Percentiles rank a stretch among this genome's conserved stretches.
phyloP scores from a whole-genome alignment of 2,329 filamentous ascomycete species.

The Fusarium tupiense region DNA sequence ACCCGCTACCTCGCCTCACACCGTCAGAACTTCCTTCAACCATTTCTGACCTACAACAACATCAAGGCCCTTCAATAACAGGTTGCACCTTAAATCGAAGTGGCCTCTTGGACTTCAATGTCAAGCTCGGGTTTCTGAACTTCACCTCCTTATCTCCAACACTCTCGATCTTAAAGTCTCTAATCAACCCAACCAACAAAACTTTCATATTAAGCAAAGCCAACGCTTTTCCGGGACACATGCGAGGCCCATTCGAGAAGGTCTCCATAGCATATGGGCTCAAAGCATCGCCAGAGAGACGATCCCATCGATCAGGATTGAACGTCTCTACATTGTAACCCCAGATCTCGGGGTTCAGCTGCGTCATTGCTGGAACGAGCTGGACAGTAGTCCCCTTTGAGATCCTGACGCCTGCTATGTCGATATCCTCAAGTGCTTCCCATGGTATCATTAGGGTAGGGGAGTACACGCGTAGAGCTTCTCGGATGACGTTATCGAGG shows the following conservation, averaged over 20 bases:
- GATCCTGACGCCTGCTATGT: background rate
- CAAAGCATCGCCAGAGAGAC: background rate
- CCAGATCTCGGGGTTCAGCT: conserved; percentile 23
- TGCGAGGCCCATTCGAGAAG: conserved; percentile 12
- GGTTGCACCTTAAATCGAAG: background rate
- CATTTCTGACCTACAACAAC: fast-evolving
- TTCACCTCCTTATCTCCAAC: background rate
- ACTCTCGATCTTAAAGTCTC: conserved; percentile 4
- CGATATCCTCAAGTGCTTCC: conserved; percentile 5
- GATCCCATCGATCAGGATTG: conserved; percentile 13
- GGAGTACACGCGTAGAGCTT: conserved; percentile 20
- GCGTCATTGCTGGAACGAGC: conserved; percentile 10
- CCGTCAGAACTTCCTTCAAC: fast-evolving
- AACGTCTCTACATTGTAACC: background rate
- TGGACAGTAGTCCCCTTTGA: conserved; percentile 21
- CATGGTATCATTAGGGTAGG: conserved; percentile 13
- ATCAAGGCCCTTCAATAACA: background rate
- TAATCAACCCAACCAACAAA: conserved; percentile 2
- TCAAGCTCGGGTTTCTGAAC: conserved; percentile 16
- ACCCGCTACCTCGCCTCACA: background rate
- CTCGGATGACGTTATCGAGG: conserved; percentile 18
- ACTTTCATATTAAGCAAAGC: conserved; percentile 24
- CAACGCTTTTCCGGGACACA: conserved; percentile 23
- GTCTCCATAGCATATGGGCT: conserved; percentile 15
- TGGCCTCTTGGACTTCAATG: background rate